These are phyloP conservation scores for Wallacemonas sp. DNA, from an alignment of 208 protist genomes.

Conservation along the genomic window DNA sequence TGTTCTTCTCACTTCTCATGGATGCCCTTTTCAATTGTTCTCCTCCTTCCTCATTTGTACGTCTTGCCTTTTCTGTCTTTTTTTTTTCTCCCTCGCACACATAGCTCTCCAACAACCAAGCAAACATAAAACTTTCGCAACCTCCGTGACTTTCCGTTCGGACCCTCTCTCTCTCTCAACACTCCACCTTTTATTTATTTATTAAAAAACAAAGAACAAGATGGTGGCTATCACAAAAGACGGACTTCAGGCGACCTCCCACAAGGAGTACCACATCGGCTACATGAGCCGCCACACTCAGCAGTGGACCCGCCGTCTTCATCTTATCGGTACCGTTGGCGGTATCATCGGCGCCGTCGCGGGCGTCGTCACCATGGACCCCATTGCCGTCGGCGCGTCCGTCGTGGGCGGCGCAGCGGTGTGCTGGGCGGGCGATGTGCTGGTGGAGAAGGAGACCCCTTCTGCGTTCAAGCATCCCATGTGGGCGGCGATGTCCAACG, in stretches of 20 bases:
- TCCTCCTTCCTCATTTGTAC: constrained; percentile 5
- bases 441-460: constrained; percentile 29
- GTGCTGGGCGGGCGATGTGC: constrained; percentile 27
- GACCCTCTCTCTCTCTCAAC: neutral
- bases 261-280: constrained; percentile 42
- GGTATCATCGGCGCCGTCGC: constrained; percentile 5
- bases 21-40: constrained; percentile 1
- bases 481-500: constrained; percentile 31
- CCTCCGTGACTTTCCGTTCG: constrained; percentile 2
- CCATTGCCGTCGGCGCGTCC: neutral
- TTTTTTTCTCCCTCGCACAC: constrained; percentile 13
- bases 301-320: constrained; percentile 27
- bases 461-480: constrained; percentile 34
- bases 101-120: neutral
- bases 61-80: constrained; percentile 10
- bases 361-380: neutral
- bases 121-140: neutral
- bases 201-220: neutral
- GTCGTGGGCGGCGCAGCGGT: constrained; percentile 19
- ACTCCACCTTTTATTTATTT: too few species aligned
- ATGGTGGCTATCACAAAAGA: constrained; percentile 16
- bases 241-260: constrained; percentile 18
- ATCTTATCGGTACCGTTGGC: constrained; percentile 23
- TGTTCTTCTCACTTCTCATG: neutral
- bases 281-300: constrained; percentile 36